Percentiles rank a stretch among this genome's conserved stretches.
These are phyloP conservation scores for Mycosphaerella sp. DNA, from an alignment of 2,329 filamentous ascomycete species.

Conservation along the genomic window DNA sequence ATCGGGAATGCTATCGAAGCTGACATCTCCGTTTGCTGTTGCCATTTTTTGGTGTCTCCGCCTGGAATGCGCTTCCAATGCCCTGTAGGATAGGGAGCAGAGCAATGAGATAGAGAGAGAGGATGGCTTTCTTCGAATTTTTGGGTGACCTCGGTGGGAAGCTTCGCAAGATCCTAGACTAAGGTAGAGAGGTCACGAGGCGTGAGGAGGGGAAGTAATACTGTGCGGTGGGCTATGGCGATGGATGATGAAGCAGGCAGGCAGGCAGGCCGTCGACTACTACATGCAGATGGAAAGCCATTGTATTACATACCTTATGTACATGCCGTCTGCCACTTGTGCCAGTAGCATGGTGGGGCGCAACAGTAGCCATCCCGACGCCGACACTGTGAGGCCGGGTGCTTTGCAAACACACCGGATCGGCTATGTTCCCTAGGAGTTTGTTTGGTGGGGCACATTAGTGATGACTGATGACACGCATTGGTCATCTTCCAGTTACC, in stretches of 20 bases:
- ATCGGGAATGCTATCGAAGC: conserved; percentile 44
- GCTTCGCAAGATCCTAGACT: conserved; percentile 7
- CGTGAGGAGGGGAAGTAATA: neutral
- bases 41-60: conserved; percentile 18
- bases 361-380: neutral
- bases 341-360: neutral
- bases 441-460: too few relatives aligned
- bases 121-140: conserved; percentile 1
- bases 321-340: neutral
- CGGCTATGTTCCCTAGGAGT: too few relatives aligned
- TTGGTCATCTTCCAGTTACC: too few relatives aligned
- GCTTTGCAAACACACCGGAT: too few relatives aligned
- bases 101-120: neutral
- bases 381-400: too few relatives aligned
- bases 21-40: conserved; percentile 27
- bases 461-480: too few relatives aligned
- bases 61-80: neutral
- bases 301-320: neutral
- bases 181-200: neutral
- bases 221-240: too few relatives aligned
- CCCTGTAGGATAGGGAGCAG: neutral
- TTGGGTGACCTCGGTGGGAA: conserved; percentile 6
- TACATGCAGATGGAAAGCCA: neutral
- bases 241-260: conserved; percentile 1
- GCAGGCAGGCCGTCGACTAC: neutral